Base-by-base conservation (phyloP, 305 asterid species). In the Fraxinus angustifolia region DNA sequence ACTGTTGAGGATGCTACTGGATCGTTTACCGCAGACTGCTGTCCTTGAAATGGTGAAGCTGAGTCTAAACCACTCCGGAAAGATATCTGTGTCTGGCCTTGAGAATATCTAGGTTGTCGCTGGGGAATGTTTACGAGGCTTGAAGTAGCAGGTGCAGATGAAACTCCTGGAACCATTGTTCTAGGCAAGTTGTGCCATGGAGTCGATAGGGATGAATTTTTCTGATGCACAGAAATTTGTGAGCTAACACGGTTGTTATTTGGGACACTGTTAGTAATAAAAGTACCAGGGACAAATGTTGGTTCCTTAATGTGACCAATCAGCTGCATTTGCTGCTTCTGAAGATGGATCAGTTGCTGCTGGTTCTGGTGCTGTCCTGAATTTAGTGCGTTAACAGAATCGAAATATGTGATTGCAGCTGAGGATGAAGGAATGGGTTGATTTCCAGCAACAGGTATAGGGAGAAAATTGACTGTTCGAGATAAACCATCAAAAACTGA, bases 271-370 rank as follows among this genome's bases (percentile, higher is more conserved):
- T 79, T 45, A n/a, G 75, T 33, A 16, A 11, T 40, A 65, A 72
- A 85, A 83, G 86, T 80, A 48, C 84, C 81, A 71, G 74, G 62
- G 17, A 81, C 58, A 76, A 68, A 30, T 26, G 75, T 33, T 70
- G 88, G 78, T 3, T 78, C 80, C 80, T 82, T 82, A 0, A 70
- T 77, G 73, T 84, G 87, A 68, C 86, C 87, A n/a, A 79, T 33
- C 76, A 78, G 81, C 78, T 71, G 87, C 87, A 80, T 78, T 79
- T 87, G 91, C 67, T 85, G 87, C 78, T 83, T 85, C 77, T 84
- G 88, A 62, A 79, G 81, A 83, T 80, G 92, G 23, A 78, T 78
- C 80, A 83, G 33, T 72, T 86, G 88, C 68, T 78, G 78, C 35
- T 83, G 86, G 26, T 80, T 89, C 78, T 78, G 87, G 8, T 65